phyloP scores from a whole-genome alignment of 2,329 filamentous ascomycete genomes.

The Nemania serpens region DNA sequence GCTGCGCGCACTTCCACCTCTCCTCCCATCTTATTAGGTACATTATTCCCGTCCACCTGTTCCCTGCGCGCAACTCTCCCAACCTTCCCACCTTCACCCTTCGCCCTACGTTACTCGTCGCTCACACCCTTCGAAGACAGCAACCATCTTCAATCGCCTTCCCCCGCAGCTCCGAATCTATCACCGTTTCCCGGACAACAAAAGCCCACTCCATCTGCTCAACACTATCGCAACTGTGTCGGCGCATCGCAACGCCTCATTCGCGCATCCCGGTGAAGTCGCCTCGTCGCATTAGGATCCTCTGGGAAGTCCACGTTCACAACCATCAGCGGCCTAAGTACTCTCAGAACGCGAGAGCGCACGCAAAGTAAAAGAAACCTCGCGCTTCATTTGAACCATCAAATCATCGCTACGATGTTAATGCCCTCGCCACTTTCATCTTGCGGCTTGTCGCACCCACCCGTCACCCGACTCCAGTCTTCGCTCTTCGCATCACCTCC shows the following conservation, averaged over 20 bases:
- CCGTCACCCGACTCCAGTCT: slow-evolving; percentile 51
- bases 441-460: slow-evolving; percentile 59
- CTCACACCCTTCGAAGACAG: not conserved
- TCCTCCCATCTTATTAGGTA: slow-evolving; percentile 36
- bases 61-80: slow-evolving; percentile 30
- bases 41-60: slow-evolving; percentile 38
- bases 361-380: slow-evolving; percentile 2
- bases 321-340: slow-evolving; percentile 1
- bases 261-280: slow-evolving; percentile 1
- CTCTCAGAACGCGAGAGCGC: slow-evolving; percentile 6
- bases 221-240: not conserved
- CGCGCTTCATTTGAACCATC: not conserved
- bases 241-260: slow-evolving; percentile 8
- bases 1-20: slow-evolving; percentile 26
- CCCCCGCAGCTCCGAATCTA: not conserved
- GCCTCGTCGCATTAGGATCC: slow-evolving; percentile 21
- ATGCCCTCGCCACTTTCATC: slow-evolving; percentile 60
- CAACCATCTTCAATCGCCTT: slow-evolving; percentile 3
- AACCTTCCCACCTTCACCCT: slow-evolving; percentile 33
- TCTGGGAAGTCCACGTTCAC: not conserved
- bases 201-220: not conserved
- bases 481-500: slow-evolving; percentile 63
- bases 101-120: slow-evolving; percentile 24
- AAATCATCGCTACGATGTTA: slow-evolving; percentile 53
- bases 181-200: not conserved